Conservation (phyloP, 176 grass and related monocot species). For the Cenchrus americanus region DNA sequence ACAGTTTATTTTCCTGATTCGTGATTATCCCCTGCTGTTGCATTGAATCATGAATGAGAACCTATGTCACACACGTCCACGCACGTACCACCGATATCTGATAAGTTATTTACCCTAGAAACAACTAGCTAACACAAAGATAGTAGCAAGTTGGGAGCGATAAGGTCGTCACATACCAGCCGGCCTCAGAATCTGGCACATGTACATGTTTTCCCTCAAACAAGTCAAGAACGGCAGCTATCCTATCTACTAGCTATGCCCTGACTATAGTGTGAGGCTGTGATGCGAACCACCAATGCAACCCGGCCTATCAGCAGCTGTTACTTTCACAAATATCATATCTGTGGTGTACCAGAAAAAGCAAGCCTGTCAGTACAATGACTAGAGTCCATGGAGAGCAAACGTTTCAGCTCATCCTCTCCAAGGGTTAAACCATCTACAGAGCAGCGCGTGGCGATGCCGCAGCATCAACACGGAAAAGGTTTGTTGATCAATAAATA, state of each 20-base stretch:
- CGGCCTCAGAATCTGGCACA: background rate
- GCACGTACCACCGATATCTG: background rate
- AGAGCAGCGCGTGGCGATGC: slow-evolving; percentile 24
- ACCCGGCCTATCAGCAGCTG: background rate
- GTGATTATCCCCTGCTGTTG: too few relatives aligned
- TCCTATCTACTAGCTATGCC: background rate
- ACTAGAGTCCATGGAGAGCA: background rate
- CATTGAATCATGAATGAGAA: background rate
- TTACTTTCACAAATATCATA: slow-evolving; percentile 26
- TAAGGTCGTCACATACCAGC: background rate
- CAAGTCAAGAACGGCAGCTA: background rate
- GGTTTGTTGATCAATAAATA: slow-evolving; percentile 1
- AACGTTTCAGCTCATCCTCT: background rate
- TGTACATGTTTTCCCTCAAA: background rate
- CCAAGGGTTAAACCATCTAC: background rate
- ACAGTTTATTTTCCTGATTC: background rate
- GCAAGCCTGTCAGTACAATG: background rate
- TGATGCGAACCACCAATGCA: too few relatives aligned
- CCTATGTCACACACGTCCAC: background rate
- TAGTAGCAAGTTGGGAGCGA: background rate
- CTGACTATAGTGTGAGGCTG: too few relatives aligned
- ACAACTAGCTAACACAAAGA: background rate
- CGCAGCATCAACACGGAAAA: slow-evolving; percentile 10
- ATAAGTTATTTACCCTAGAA: background rate
- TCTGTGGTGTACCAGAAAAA: slow-evolving; percentile 13